These are phyloP conservation scores for Citrus glauca DNA, from an alignment of 345 rosid genomes.

Conservation along the genomic window DNA sequence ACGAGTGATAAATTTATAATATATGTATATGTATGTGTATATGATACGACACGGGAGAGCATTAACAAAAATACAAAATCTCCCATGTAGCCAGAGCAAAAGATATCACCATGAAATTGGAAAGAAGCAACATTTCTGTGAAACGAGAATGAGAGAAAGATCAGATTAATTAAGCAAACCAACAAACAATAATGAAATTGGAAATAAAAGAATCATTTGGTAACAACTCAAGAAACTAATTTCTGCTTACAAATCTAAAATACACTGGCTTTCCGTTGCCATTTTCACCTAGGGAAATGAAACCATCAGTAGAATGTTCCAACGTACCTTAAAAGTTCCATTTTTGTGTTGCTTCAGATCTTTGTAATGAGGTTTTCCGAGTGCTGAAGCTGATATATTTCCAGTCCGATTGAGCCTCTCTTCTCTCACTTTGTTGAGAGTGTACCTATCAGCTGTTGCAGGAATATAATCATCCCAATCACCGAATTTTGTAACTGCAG, in stretches of 20 bases:
- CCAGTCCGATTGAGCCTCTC: slow-evolving; percentile 20
- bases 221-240: not conserved
- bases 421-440: slow-evolving; percentile 27
- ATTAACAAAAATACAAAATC: not conserved
- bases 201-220: not conserved
- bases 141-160: not conserved
- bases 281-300: not conserved
- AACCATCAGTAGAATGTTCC: not conserved
- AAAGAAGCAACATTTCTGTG: slow-evolving; percentile 15
- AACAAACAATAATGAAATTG: not conserved
- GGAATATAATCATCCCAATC: slow-evolving; percentile 39
- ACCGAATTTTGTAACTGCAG: slow-evolving; percentile 34
- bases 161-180: not conserved
- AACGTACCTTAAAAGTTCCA: slow-evolving; percentile 5
- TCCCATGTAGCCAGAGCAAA: not conserved
- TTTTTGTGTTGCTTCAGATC: not conserved
- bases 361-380: not conserved
- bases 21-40: not conserved
- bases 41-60: not conserved
- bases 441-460: slow-evolving; percentile 28
- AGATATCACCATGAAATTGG: not conserved
- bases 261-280: too few species aligned
- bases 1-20: not conserved
- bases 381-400: not conserved
- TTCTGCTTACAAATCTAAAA: not conserved